Evolutionary conservation across 2,329 filamentous ascomycete species (phyloP).

Genomic region (Colletotrichum nymphaeae): DNA sequence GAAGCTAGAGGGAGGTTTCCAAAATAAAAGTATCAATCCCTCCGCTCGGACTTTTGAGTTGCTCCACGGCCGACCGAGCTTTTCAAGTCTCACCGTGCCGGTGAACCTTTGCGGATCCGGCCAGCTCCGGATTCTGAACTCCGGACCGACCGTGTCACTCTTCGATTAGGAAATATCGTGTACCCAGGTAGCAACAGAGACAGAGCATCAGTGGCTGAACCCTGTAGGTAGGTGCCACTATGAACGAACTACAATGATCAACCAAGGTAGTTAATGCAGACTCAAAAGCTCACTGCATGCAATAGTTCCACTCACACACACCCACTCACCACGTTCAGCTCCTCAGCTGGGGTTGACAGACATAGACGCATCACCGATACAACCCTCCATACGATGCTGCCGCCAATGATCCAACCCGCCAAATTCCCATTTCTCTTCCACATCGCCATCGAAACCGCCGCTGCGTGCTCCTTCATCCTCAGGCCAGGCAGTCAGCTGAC

Average conservation of each 20-base stretch:
- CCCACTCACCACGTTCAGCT: neutral
- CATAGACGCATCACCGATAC: neutral
- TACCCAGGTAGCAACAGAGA: neutral
- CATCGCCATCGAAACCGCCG: slow-evolving; percentile 52
- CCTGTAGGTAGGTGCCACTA: neutral
- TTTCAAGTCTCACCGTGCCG: slow-evolving; percentile 3
- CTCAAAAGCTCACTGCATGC: neutral
- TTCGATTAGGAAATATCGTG: neutral
- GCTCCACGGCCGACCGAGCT: slow-evolving; percentile 9
- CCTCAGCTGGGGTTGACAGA: neutral
- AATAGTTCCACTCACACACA: neutral
- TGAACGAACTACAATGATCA: neutral
- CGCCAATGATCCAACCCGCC: slow-evolving; percentile 1
- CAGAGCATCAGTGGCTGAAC: neutral
- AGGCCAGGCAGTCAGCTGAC: slow-evolving; percentile 55
- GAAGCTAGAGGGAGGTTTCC: neutral
- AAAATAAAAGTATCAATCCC: neutral
- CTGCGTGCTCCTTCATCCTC: slow-evolving; percentile 59
- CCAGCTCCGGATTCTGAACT: neutral
- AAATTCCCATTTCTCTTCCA: slow-evolving; percentile 52
- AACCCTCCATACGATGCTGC: slow-evolving; percentile 33
- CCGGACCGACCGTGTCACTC: neutral
- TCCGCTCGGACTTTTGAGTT: slow-evolving; percentile 23
- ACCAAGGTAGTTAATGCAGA: no score
- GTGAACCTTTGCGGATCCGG: neutral